Evolutionary conservation across 2,329 filamentous ascomycete species (phyloP), one percentile per base, ranked within the genome.

Genomic region (Albophoma yamanashiensis): DNA sequence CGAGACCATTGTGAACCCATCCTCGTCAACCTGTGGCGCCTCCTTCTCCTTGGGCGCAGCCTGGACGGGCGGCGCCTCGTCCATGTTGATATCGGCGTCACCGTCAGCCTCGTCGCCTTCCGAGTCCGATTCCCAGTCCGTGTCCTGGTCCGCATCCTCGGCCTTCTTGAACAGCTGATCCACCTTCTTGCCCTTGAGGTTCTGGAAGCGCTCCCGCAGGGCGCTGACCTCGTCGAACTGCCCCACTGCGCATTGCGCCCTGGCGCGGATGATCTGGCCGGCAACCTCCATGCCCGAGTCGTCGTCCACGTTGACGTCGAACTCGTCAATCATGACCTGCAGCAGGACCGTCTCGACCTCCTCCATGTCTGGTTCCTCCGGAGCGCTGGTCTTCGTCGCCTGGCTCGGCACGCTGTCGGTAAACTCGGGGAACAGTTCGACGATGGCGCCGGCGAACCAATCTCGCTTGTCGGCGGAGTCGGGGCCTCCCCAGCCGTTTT

Each of bases 281-380:
- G 92, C 92, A 8, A 96, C 84, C 60, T 87, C 83, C 58, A 82
- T 85, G 40, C 87, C 89, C 56, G 88, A 93, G 67, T 92, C 92
- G 73, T 99, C 94, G 69, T 97, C 94, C 36, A 97, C 84, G 60
- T 90, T 88, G 59, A 94, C 89, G 68, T 96, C 92, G 69, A 97
- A 99, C 75, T 99, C 94, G 76, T 97, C 94, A 63, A 89, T 83
- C 88, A 97, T 94, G 62, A 96, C 87, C 69, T 97, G 90, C 55
- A 96, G 79, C 56, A 97, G 79, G 58, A 95, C 86, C 47, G 88
- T 82, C 77, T 97, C 93, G 52, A 97, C 78, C 67, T 97, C 91
- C 64, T 88, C 85, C 22, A 82, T 77, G 66, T 96, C 89, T 14
- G 89, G 80, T 65, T 85, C 82, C 25, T 79, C 76, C 45, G 60